Evolutionary conservation across 805 yeast species (phyloP), one percentile per base, ranked within the genome.

Genomic region (Candida coquimbonensis): DNA sequence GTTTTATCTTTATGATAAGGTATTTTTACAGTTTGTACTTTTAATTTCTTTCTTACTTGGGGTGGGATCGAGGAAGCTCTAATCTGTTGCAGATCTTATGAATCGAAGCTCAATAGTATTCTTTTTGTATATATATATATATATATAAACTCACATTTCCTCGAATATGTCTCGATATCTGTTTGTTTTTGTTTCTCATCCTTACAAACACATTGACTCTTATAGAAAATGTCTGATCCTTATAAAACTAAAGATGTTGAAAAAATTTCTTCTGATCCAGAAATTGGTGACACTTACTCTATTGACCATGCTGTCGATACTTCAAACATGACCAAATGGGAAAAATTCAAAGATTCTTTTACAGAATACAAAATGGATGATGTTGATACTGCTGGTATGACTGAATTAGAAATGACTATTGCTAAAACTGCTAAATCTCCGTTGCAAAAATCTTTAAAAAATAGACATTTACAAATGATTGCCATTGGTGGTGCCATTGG

Each of bases 401-500:
- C 70, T 14, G 74, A 68, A 32, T 60, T 70, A 26, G 78, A 75
- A 59, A 72, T 65, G 54, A 73, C 74, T 14, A 75, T 74, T 49
- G 53, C 38, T 39, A 49, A 21, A 41, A 49, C 45, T 39, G 47
- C 48, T 36, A 46, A 36, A 38, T 47, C 48, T 37, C 53, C 47
- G 6, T 46, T 49, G 36, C 50, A 55, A 43, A 78, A 76, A 54
- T 74, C 77, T 38, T 42, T 54, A 38, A 52, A 49, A 36, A 43
- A 51, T 32, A 34, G 36, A 34, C 36, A 34, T 34, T 5, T 31
- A 9, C 26, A 39, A 16, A 31, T 21, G 31, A 31, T 42, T 14
- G 38, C 29, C n/a, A 33, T 40, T 50, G 93, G 91, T 53, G 90
- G 91, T 37, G 75, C 83, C 49, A 85, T 87, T 53, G 96, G 95